Conservation (phyloP, 345 rosid species). For the Capsella bursapastoris region DNA sequence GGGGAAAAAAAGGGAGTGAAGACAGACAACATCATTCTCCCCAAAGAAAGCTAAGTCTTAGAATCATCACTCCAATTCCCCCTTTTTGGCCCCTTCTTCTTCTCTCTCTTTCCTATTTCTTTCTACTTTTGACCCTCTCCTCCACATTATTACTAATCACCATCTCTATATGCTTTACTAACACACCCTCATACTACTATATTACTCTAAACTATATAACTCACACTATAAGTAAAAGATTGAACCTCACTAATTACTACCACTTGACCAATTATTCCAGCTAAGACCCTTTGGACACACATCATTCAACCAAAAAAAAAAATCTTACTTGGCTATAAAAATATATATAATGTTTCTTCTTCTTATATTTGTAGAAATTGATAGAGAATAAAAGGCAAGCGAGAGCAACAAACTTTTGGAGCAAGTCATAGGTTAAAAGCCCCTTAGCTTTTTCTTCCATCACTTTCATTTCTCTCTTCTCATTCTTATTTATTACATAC, state of each 20-base stretch:
- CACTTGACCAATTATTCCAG: conserved; percentile 27
- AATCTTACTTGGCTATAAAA: conserved; percentile 1
- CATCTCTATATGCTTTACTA: conserved; percentile 21
- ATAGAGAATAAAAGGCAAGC: conserved; percentile 6
- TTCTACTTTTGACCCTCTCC: conserved; percentile 43
- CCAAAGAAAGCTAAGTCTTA: conserved; percentile 47
- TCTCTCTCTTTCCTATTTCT: conserved; percentile 19
- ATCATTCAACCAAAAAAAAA: conserved; percentile 19
- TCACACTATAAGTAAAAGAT: conserved; percentile 13
- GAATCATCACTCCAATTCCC: conserved; percentile 47
- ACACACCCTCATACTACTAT: conserved; percentile 17
- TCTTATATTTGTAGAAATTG: conserved; percentile 11
- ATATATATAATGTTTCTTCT: neutral
- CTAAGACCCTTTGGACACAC: conserved; percentile 9
- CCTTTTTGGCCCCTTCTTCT: conserved; percentile 39
- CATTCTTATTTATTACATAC: conserved; percentile 1
- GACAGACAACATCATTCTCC: conserved; percentile 51
- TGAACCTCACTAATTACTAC: conserved; percentile 14
- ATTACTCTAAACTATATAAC: conserved; percentile 25
- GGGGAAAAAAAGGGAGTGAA: conserved; percentile 36
- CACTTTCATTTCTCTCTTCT: conserved; percentile 42
- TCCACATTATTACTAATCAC: conserved; percentile 28
- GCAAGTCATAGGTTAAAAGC: conserved; percentile 44
- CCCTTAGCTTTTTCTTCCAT: conserved; percentile 39
- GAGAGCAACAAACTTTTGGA: conserved; percentile 45